Conservation (phyloP, 176 grass and related monocot species). For the Sorghum bicolor region DNA sequence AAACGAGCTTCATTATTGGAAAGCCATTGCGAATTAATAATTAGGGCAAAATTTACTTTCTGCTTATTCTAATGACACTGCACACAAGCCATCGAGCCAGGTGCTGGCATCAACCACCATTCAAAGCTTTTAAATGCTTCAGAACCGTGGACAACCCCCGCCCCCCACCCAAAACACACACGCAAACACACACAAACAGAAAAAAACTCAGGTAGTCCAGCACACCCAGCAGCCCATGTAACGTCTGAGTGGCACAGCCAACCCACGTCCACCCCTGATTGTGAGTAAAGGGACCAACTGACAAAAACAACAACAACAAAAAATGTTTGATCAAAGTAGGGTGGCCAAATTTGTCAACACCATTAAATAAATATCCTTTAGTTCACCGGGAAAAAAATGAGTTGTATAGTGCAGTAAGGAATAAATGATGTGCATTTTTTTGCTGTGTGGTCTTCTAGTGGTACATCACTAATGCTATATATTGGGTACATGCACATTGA, state of each 20-base stretch:
- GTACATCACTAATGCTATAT: background rate
- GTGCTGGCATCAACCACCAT: background rate
- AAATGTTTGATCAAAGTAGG: background rate
- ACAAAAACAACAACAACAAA: conserved; percentile 7
- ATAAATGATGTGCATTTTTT: background rate
- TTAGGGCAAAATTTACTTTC: background rate
- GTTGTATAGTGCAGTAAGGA: background rate
- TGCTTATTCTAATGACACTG: background rate
- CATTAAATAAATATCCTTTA: background rate
- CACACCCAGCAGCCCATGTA: background rate
- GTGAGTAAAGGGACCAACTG: background rate
- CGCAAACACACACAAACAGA: background rate
- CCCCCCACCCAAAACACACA: background rate
- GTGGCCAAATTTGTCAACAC: background rate
- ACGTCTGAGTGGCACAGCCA: background rate
- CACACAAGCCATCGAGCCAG: background rate
- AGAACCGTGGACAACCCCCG: background rate
- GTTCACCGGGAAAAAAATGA: background rate
- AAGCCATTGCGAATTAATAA: background rate
- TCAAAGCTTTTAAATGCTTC: background rate
- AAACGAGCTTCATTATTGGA: background rate
- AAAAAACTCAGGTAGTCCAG: background rate
- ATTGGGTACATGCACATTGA: background rate
- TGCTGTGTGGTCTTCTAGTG: background rate
- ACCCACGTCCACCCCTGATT: background rate